phyloP scores from a whole-genome alignment of 257 asterid genomes.

The Solanum stenotomum region DNA sequence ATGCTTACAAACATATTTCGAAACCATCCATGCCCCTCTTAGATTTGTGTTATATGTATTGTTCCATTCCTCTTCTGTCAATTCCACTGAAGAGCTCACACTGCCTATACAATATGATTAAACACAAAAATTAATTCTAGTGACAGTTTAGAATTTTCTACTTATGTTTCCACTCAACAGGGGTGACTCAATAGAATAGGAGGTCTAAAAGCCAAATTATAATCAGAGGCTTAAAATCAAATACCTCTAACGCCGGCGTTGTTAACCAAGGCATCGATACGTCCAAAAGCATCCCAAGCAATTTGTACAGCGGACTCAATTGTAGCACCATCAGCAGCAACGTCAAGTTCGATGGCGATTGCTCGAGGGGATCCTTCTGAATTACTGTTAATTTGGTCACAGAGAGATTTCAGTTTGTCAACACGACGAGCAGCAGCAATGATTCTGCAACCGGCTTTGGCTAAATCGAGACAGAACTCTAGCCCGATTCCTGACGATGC shows the following conservation, averaged over 20 bases:
- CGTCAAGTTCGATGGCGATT: constrained; percentile 45
- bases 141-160: background rate
- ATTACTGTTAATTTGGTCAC: background rate
- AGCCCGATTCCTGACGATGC: background rate
- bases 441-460: background rate
- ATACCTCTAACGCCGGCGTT: constrained; percentile 28
- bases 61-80: background rate
- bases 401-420: background rate
- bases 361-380: background rate
- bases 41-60: background rate
- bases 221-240: too few species aligned
- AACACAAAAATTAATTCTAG: too few species aligned
- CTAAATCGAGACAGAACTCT: background rate
- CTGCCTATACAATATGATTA: background rate
- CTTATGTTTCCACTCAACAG: too few species aligned
- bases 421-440: background rate
- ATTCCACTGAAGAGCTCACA: background rate
- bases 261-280: constrained; percentile 48
- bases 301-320: constrained; percentile 33
- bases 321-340: constrained; percentile 19
- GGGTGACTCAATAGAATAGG: background rate
- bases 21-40: background rate
- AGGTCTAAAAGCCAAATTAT: too few species aligned
- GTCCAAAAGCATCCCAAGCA: constrained; percentile 60
- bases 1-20: background rate